Evolutionary conservation across 2,329 filamentous ascomycete genomes (phyloP).

Genomic region (Alternaria sp.): DNA sequence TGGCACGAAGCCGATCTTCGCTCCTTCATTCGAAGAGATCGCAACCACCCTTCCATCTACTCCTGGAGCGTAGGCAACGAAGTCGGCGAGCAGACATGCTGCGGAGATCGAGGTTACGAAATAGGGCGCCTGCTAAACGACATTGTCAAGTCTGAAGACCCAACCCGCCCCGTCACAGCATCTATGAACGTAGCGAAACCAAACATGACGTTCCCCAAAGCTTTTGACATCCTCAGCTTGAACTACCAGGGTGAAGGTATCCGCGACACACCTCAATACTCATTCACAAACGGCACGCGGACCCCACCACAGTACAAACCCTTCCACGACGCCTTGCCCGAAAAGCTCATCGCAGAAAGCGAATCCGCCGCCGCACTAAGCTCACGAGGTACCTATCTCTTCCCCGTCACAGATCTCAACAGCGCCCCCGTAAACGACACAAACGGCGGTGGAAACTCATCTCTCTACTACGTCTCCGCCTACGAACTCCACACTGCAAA

Average conservation of each 20-base stretch:
- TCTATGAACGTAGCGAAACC: slow-evolving; percentile 59
- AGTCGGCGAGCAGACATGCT: slow-evolving; percentile 58
- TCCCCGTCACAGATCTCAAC: slow-evolving; percentile 56
- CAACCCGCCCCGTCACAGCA: slow-evolving; percentile 56
- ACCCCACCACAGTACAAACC: slow-evolving; percentile 43
- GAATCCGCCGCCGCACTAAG: slow-evolving; percentile 54
- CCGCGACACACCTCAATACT: slow-evolving; percentile 40
- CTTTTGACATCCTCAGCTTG: slow-evolving; percentile 59
- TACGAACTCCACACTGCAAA: slow-evolving; percentile 61
- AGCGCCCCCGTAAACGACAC: slow-evolving; percentile 51
- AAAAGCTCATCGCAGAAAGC: slow-evolving; percentile 52
- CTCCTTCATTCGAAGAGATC: slow-evolving; percentile 61
- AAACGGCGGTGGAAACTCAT: slow-evolving; percentile 48
- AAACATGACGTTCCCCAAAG: slow-evolving; percentile 49
- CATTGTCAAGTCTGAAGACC: slow-evolving; percentile 58
- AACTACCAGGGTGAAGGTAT: slow-evolving; percentile 63
- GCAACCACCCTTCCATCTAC: slow-evolving; percentile 63
- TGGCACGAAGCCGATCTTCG: slow-evolving; percentile 64
- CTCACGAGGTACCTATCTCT: slow-evolving; percentile 62
- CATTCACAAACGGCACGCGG: slow-evolving; percentile 39
- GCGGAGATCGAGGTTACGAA: slow-evolving; percentile 32
- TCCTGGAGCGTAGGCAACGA: slow-evolving; percentile 65
- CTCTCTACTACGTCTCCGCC: slow-evolving; percentile 52
- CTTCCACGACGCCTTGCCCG: slow-evolving; percentile 35
- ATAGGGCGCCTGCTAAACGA: slow-evolving; percentile 25